A percentile compares a stretch with the other conserved stretches of the same genome.
These are phyloP conservation scores for Amylocystis lapponica DNA, from an alignment of 768 basidiomycete species.

Conservation along the genomic window DNA sequence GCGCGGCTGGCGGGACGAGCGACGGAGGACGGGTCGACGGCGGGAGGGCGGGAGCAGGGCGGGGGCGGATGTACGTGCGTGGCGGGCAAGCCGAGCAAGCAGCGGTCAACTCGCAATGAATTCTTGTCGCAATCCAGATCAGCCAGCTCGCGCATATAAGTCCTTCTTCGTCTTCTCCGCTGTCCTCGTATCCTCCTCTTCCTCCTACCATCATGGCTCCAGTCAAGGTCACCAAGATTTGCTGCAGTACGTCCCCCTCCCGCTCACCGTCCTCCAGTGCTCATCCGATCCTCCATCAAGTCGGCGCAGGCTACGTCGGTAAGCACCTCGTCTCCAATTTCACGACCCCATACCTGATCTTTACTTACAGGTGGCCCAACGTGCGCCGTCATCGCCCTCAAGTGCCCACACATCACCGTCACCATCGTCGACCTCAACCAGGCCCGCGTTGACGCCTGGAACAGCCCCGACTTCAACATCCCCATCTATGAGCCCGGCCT, in stretches of 20 bases:
- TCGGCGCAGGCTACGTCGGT: slow-evolving; percentile 94
- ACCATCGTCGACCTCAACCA: slow-evolving; percentile 99
- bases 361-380: slow-evolving; percentile 78
- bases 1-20: too few relatives aligned
- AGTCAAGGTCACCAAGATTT: slow-evolving; percentile 71
- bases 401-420: slow-evolving; percentile 88
- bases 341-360: too few relatives aligned
- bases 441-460: slow-evolving; percentile 94
- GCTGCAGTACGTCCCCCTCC: slow-evolving; percentile 70
- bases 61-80: too few relatives aligned
- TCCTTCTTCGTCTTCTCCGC: slow-evolving; percentile 14
- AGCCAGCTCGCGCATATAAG: too few relatives aligned
- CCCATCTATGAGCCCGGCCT: slow-evolving; percentile 99
- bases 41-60: too few relatives aligned
- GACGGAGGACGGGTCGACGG: too few relatives aligned
- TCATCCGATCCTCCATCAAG: too few relatives aligned
- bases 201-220: slow-evolving; percentile 38
- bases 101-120: too few relatives aligned
- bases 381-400: slow-evolving; percentile 90
- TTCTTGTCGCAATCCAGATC: too few relatives aligned
- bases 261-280: too few relatives aligned
- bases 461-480: slow-evolving; percentile 73
- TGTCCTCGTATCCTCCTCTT: slow-evolving; percentile 6
- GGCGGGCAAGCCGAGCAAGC: too few relatives aligned
- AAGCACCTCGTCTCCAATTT: slow-evolving; percentile 20